Conservation (phyloP, 1,284 basidiomycete genomes). For the Tremellales sp. region DNA sequence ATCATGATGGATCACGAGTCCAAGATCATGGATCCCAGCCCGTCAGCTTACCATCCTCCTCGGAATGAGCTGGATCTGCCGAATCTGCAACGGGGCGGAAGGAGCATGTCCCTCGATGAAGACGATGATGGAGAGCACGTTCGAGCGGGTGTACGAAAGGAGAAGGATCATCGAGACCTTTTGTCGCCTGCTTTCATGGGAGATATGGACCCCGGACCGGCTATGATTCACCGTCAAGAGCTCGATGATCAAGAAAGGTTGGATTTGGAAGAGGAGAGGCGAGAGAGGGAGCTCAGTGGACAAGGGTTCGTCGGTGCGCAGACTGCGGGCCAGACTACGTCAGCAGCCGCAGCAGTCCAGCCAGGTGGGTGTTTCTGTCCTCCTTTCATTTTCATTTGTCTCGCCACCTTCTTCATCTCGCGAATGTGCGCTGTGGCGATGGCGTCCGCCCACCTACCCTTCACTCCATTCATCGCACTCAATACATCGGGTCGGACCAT, state of each 20-base stretch:
- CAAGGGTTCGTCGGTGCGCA: not conserved
- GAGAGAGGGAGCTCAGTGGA: conserved; percentile 22
- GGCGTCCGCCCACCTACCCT: no score
- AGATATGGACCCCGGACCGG: conserved; percentile 24
- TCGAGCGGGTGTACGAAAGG: not conserved
- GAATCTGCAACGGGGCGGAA: conserved; percentile 14
- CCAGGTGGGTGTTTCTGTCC: conserved; percentile 3
- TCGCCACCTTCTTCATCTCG: no score
- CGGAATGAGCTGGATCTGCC: not conserved
- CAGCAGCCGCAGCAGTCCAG: not conserved
- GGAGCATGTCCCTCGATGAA: conserved; percentile 8
- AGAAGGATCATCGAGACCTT: conserved; percentile 12
- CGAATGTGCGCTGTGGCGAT: no score
- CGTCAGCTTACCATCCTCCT: conserved; percentile 6
- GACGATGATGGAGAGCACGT: conserved; percentile 5
- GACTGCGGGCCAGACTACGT: conserved; percentile 2
- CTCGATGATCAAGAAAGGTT: conserved; percentile 38
- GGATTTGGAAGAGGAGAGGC: conserved; percentile 38
- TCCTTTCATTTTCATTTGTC: conserved; percentile 1
- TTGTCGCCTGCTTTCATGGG: conserved; percentile 26
- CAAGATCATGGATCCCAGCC: conserved; percentile 8
- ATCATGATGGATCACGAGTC: not conserved
- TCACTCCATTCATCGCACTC: no score
- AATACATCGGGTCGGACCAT: no score
- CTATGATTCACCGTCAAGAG: conserved; percentile 22